Evolutionary conservation across 495 filamentous ascomycete species (phyloP).

Genomic region (Aspergillus bridgeri): DNA sequence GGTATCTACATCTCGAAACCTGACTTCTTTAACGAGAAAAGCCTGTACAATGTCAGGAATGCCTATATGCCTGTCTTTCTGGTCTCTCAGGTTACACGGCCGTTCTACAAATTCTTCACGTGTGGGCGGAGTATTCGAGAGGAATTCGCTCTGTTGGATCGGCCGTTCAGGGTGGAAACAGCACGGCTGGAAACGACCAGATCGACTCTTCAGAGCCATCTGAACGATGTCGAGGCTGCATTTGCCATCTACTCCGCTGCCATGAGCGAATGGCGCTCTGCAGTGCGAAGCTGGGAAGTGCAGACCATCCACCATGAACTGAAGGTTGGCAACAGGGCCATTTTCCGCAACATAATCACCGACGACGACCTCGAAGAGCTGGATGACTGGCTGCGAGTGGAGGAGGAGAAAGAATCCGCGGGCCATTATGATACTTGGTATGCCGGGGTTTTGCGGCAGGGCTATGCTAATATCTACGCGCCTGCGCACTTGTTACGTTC

Average conservation of each 20-base stretch:
- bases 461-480: not conserved
- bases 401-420: not conserved
- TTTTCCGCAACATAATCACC: not conserved
- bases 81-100: not conserved
- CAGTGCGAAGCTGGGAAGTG: not conserved
- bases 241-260: not conserved
- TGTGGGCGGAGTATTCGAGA: not conserved
- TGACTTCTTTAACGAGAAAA: not conserved
- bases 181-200: not conserved
- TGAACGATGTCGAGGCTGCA: not conserved
- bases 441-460: not conserved
- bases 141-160: not conserved
- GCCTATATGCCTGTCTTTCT: not conserved
- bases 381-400: not conserved
- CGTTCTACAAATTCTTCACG: not conserved
- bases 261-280: not conserved
- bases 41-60: not conserved
- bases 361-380: not conserved
- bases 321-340: not conserved
- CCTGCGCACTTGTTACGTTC: not conserved
- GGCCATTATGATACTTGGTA: not conserved
- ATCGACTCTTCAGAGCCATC: not conserved
- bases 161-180: not conserved
- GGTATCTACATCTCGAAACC: not conserved
- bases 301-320: not conserved